These are phyloP conservation scores for Cucurbita argyrosperma DNA, from an alignment of 306 rosid genomes.

Conservation along the genomic window DNA sequence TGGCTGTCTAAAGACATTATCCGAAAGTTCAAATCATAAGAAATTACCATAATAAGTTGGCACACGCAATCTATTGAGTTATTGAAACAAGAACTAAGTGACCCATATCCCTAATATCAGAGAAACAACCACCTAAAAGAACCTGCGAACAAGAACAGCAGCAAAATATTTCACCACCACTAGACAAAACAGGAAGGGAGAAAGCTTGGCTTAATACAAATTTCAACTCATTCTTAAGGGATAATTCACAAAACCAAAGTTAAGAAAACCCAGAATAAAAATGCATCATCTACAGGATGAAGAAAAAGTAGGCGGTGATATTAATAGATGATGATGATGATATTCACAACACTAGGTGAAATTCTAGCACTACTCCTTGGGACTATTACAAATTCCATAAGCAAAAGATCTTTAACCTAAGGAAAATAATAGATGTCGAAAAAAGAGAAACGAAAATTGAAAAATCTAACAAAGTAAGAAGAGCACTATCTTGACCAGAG, in stretches of 20 bases:
- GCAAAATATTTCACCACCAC: background rate
- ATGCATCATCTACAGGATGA: background rate
- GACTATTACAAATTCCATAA: conserved; percentile 14
- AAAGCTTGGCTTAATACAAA: background rate
- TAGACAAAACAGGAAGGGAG: background rate
- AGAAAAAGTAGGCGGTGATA: background rate
- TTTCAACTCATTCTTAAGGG: background rate
- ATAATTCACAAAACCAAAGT: background rate
- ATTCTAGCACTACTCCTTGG: conserved; percentile 15
- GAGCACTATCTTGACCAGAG: background rate
- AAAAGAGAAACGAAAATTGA: background rate
- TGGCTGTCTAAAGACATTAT: background rate
- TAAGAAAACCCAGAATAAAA: background rate
- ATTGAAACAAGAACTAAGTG: background rate
- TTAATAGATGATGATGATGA: conserved; percentile 8
- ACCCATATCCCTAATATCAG: background rate
- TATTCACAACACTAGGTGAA: conserved; percentile 47
- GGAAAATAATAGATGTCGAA: background rate
- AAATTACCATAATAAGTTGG: background rate
- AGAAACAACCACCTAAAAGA: background rate
- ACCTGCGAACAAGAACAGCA: background rate
- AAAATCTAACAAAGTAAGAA: background rate
- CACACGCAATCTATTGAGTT: background rate
- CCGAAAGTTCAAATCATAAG: background rate
- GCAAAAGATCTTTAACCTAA: background rate